Evolutionary conservation across 345 rosid species (phyloP).

Genomic region (Erucastrum elatum): DNA sequence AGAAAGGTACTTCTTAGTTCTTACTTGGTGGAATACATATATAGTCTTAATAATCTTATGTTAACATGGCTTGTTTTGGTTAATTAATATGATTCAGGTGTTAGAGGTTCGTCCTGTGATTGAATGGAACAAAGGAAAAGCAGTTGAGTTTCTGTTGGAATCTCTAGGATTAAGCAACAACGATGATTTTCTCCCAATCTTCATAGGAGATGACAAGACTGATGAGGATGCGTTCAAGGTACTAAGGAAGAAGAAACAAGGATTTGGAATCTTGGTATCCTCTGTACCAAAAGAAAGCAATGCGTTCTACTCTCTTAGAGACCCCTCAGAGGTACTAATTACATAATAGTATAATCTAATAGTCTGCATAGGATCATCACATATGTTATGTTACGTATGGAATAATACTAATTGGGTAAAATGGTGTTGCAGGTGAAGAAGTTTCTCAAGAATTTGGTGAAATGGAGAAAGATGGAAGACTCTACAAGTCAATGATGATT

Average conservation of each 20-base stretch:
- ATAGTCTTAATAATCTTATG: neutral
- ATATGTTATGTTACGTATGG: neutral
- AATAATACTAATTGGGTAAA: neutral
- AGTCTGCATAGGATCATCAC: neutral
- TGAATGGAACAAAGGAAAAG: slow-evolving; percentile 96
- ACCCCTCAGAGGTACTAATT: slow-evolving; percentile 68
- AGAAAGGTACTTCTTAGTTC: slow-evolving; percentile 56
- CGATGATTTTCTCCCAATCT: slow-evolving; percentile 80
- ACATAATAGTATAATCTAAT: neutral
- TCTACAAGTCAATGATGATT: slow-evolving; percentile 18
- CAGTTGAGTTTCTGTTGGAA: slow-evolving; percentile 85
- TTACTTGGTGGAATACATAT: neutral
- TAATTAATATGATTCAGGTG: slow-evolving; percentile 48
- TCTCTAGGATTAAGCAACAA: slow-evolving; percentile 69
- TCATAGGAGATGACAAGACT: slow-evolving; percentile 79
- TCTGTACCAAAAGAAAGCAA: slow-evolving; percentile 74
- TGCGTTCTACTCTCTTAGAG: slow-evolving; percentile 75
- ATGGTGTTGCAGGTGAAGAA: slow-evolving; percentile 66
- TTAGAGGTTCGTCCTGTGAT: slow-evolving; percentile 95
- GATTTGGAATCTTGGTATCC: slow-evolving; percentile 87
- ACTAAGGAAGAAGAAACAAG: slow-evolving; percentile 54
- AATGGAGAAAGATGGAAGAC: slow-evolving; percentile 53
- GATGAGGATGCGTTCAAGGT: slow-evolving; percentile 98
- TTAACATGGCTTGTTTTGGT: neutral
- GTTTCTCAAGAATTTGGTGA: slow-evolving; percentile 67